Evolutionary conservation across 495 filamentous ascomycete species (phyloP).

Genomic region (Schizothecium vesticola): DNA sequence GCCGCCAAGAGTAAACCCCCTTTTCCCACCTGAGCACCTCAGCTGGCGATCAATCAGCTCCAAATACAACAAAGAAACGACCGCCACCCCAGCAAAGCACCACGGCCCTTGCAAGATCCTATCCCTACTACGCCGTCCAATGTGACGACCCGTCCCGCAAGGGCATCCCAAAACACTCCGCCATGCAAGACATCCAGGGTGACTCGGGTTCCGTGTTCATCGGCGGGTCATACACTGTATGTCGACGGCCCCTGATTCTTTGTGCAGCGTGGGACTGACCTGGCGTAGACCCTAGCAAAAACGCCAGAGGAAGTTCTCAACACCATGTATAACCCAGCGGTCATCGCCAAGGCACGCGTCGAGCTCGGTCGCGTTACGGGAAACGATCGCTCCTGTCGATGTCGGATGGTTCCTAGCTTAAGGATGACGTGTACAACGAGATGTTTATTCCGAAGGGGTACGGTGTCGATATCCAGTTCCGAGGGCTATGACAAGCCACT

Average conservation of each 20-base stretch:
- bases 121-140: neutral
- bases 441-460: too few species aligned
- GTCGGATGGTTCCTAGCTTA: neutral
- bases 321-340: neutral
- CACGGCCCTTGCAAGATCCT: neutral
- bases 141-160: neutral
- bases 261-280: neutral
- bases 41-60: neutral
- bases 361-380: neutral
- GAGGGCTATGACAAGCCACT: too few species aligned
- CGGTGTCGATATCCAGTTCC: too few species aligned
- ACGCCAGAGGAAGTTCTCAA: neutral
- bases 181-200: too few species aligned
- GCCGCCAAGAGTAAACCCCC: neutral
- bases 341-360: neutral
- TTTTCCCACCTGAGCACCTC: neutral
- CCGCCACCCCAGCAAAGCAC: neutral
- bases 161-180: too few species aligned
- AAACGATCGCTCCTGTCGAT: neutral
- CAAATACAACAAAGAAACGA: neutral
- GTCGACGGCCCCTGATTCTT: neutral
- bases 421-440: too few species aligned
- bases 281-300: neutral
- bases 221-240: neutral
- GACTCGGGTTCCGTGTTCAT: constrained; percentile 1